phyloP scores from a whole-genome alignment of 169 alveolate species.

The Sarcocystis neurona region DNA sequence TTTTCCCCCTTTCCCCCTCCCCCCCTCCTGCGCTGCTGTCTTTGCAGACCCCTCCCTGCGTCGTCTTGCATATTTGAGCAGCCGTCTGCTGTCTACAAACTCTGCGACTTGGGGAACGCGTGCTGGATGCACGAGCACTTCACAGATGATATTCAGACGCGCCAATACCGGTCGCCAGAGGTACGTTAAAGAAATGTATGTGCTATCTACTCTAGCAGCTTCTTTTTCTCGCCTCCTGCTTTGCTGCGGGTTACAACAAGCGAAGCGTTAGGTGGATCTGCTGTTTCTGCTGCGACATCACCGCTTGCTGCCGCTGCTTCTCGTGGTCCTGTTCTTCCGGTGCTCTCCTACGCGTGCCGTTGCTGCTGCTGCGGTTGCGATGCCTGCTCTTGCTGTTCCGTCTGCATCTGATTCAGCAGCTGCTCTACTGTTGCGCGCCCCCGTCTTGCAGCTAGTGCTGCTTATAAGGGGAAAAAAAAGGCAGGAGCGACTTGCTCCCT shows the following conservation, averaged over 20 bases:
- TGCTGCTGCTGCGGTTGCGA: neutral
- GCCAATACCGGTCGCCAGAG: constrained; percentile 98
- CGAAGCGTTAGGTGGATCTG: too few species aligned
- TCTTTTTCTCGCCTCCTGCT: neutral
- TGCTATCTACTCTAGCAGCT: neutral
- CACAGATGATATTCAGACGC: constrained; percentile 95
- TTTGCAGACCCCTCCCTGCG: constrained; percentile 56
- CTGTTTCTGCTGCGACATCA: neutral
- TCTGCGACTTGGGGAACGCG: constrained; percentile 98
- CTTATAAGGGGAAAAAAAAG: too few species aligned
- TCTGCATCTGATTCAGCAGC: too few species aligned
- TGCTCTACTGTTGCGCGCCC: too few species aligned
- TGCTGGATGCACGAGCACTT: constrained; percentile 97
- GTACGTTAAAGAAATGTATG: constrained; percentile 64
- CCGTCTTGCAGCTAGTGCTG: too few species aligned
- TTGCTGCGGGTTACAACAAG: neutral
- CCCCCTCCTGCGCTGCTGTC: neutral
- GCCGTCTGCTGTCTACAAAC: constrained; percentile 83
- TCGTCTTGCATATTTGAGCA: constrained; percentile 70
- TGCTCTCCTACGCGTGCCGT: too few species aligned
- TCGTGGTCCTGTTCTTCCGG: too few species aligned
- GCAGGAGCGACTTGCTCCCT: too few species aligned
- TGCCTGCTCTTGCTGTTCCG: too few species aligned
- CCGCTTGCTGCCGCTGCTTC: neutral
- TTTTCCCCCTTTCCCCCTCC: neutral